Conservation (phyloP, 2,329 filamentous ascomycete genomes). For the Neopestalotiopsis rosae region DNA sequence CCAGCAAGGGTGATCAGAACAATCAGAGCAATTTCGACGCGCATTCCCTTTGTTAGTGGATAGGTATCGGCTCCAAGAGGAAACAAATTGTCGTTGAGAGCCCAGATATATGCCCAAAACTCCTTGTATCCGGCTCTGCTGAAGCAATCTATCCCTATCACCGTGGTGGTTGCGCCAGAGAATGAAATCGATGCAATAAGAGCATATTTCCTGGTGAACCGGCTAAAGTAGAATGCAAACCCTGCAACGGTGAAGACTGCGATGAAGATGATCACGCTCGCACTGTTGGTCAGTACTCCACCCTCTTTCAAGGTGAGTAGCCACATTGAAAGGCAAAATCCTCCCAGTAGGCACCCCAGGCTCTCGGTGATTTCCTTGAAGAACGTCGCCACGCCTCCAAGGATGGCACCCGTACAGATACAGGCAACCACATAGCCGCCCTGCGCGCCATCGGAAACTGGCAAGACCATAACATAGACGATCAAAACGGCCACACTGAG, state of each 20-base stretch:
- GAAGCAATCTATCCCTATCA: constrained; percentile 90
- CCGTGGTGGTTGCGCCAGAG: constrained; percentile 76
- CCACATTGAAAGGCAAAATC: constrained; percentile 91
- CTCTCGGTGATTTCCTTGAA: constrained; percentile 84
- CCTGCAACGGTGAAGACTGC: constrained; percentile 69
- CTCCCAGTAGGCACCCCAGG: constrained; percentile 85
- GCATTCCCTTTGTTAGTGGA: constrained; percentile 84
- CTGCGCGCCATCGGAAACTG: constrained; percentile 76
- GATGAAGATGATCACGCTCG: constrained; percentile 77
- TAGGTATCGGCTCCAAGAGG: constrained; percentile 79
- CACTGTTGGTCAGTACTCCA: constrained; percentile 69
- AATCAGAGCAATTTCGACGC: constrained; percentile 81
- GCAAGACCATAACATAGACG: constrained; percentile 84
- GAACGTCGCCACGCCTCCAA: constrained; percentile 76
- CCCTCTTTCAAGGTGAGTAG: constrained; percentile 78
- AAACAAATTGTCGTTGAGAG: constrained; percentile 79
- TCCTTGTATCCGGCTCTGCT: constrained; percentile 90
- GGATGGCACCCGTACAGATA: constrained; percentile 72
- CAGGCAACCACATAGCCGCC: constrained; percentile 86
- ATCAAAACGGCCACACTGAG: constrained; percentile 83
- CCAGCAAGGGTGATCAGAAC: constrained; percentile 77
- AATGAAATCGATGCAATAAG: constrained; percentile 81
- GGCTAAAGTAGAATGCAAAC: constrained; percentile 80
- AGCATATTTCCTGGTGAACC: constrained; percentile 77
- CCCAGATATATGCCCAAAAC: constrained; percentile 94